A percentile compares a stretch with the other conserved stretches of the same genome.
phyloP scores from a whole-genome alignment of 257 asterid species.

The Solanum corneliomulleri region DNA sequence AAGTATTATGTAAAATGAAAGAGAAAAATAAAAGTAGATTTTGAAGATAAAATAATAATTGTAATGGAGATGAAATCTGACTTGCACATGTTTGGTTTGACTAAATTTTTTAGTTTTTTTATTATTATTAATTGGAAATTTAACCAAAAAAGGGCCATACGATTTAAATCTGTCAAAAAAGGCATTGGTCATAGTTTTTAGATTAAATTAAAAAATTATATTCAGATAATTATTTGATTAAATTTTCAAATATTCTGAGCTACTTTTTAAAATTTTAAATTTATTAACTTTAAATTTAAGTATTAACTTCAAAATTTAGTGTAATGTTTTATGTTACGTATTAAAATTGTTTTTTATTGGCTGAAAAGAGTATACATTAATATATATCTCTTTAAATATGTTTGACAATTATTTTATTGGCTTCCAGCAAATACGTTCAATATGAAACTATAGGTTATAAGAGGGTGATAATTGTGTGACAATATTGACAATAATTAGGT shows the following conservation, averaged over 20 bases:
- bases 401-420: not conserved
- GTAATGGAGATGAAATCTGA: not conserved
- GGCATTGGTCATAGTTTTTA: not conserved
- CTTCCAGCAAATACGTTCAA: not conserved
- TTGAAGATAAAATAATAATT: not conserved
- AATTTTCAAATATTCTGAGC: not conserved
- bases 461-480: not conserved
- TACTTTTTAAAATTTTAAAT: not conserved
- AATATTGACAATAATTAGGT: not conserved
- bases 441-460: not conserved
- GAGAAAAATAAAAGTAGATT: too few species aligned
- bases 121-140: not conserved
- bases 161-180: not conserved
- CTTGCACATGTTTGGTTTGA: not conserved
- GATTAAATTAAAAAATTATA: not conserved
- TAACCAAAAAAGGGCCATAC: not conserved
- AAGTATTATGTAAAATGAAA: not conserved
- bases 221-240: not conserved
- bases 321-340: not conserved
- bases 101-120: not conserved
- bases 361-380: not conserved
- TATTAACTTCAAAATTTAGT: not conserved
- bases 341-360: not conserved
- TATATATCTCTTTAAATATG: not conserved
- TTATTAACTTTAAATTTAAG: not conserved